These are phyloP conservation scores for Leptographium galeiforme DNA, from an alignment of 2,329 filamentous ascomycete species.

Conservation along the genomic window DNA sequence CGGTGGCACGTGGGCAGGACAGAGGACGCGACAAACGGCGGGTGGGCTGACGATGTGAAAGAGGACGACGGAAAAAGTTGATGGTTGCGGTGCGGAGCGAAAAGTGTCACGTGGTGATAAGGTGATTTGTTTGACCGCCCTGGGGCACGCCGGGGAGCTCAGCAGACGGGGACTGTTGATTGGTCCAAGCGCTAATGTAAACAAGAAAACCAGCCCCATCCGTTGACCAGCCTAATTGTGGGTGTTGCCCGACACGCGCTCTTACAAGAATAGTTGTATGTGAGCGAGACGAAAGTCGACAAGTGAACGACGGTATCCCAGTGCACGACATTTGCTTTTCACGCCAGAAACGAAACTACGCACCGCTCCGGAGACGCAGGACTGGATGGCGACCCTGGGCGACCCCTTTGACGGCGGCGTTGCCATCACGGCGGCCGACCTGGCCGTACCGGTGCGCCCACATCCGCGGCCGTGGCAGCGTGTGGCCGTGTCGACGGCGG, in stretches of 20 bases:
- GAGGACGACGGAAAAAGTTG: background rate
- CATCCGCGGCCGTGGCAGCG: constrained; percentile 19
- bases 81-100: background rate
- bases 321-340: too few relatives aligned
- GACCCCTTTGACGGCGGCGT: background rate
- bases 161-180: background rate
- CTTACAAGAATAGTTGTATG: background rate
- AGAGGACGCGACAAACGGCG: background rate
- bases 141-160: too few relatives aligned
- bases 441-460: constrained; percentile 11
- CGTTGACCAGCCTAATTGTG: background rate
- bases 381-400: too few relatives aligned
- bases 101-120: background rate
- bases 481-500: constrained; percentile 14
- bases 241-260: background rate
- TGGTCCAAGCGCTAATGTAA: background rate
- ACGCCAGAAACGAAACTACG: too few relatives aligned
- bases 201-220: background rate
- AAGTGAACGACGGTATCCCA: too few relatives aligned
- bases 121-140: background rate
- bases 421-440: constrained; percentile 12
- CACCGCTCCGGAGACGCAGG: too few relatives aligned
- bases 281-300: too few relatives aligned
- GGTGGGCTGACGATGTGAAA: background rate
- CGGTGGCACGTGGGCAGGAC: background rate